Base-by-base conservation (phyloP, 2,329 filamentous ascomycete genomes). In the Aureobasidium uvarum region DNA sequence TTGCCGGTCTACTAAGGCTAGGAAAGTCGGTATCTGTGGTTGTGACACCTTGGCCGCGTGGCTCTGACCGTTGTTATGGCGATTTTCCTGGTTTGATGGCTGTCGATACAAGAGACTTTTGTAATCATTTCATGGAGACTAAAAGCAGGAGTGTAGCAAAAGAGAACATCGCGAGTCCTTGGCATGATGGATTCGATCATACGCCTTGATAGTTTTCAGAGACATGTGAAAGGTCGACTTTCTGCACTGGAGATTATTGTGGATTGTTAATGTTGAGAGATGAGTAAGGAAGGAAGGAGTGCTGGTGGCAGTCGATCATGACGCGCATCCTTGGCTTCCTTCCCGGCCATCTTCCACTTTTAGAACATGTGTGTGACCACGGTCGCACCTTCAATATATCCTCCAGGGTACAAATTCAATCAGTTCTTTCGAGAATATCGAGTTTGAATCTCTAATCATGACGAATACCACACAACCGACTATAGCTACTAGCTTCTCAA, bases 1-100 rank as follows among this genome's bases (percentile, higher is more conserved):
- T 14, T 25, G 16, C 14, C 33, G 31, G 13, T 46, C 20, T 8
- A 41, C 28, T 36, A 20, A 46, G 55, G 55, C 28, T 45, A 25
- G 18, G 5, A 46, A 36, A 18, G 18, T n/a, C 41, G 28, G 28
- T 18, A 23, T n/a, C 23, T 59, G 5, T 31, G 6, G 7, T 45
- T 25, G 55, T 46, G 28, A 46, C 36, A 46, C 55, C 55, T 46
- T 20, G 16, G 14, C 41, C 25, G 55, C 41, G 41, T 59, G 41
- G 54, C 36, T 56, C 52, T 41, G 52, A 10, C 52, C 11, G 1
- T 11, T 41, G 23, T 43, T 1, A 28, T 11, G 5, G 38, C 18
- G 38, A 1, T 8, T 39, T 25, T 39, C 51, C 33, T n/a, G 51
- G 51, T 23, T 39, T 6, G 10, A 25, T 18, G 4, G 20, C 10